Conservation (phyloP, 306 rosid genomes). For the Pterocarpus macrocarpus region DNA sequence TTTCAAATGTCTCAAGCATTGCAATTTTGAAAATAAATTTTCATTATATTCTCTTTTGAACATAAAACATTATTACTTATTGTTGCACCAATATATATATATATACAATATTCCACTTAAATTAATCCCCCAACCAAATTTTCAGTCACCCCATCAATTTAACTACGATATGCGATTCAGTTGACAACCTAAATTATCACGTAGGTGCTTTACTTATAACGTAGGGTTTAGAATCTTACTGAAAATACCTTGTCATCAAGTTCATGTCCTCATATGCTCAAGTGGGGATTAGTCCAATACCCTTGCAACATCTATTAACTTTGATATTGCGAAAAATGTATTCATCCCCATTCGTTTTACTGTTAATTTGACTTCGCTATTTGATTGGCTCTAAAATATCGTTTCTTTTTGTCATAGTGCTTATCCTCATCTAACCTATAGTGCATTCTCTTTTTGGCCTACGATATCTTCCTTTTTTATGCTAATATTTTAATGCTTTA, state of each 20-base stretch:
- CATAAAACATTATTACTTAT: background rate
- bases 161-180: background rate
- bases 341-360: background rate
- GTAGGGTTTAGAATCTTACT: background rate
- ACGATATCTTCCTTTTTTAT: constrained; percentile 23
- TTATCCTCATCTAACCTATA: constrained; percentile 42
- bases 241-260: background rate
- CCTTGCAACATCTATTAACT: background rate
- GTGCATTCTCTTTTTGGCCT: constrained; percentile 13
- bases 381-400: constrained; percentile 35
- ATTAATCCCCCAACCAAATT: too few species aligned
- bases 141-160: background rate
- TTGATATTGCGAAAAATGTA: background rate
- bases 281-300: background rate
- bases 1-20: constrained; percentile 20
- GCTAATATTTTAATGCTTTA: constrained; percentile 37
- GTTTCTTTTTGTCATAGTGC: constrained; percentile 34
- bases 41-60: background rate
- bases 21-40: background rate
- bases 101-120: too few species aligned
- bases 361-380: constrained; percentile 49
- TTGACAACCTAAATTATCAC: background rate
- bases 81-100: too few species aligned
- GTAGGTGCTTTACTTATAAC: background rate
- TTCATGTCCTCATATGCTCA: background rate